These are phyloP conservation scores for Leersia perrieri DNA, from an alignment of 176 grass and related monocot genomes.

Conservation along the genomic window DNA sequence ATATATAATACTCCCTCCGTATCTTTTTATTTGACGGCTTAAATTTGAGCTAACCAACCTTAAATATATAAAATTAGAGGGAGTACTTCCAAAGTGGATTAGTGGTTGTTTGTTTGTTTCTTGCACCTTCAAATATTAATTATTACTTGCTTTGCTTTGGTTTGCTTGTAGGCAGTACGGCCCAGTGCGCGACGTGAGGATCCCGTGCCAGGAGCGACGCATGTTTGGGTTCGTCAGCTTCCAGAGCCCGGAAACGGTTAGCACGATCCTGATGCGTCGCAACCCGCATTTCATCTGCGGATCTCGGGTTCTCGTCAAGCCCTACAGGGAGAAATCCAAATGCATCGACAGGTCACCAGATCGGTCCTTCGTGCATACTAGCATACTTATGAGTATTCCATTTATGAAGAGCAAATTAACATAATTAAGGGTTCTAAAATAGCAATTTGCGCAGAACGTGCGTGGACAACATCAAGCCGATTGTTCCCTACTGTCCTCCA, in stretches of 20 bases:
- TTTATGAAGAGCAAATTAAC: no score
- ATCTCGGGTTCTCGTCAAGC: constrained; percentile 71
- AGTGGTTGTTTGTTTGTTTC: no score
- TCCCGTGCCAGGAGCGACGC: constrained; percentile 76
- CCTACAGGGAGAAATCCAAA: constrained; percentile 79
- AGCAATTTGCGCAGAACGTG: constrained; percentile 23
- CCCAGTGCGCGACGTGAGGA: constrained; percentile 69
- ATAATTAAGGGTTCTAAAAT: not conserved
- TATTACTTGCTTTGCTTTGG: not conserved
- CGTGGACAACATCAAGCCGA: constrained; percentile 35
- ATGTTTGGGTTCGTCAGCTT: constrained; percentile 99
- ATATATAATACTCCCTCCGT: no score
- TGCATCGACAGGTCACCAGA: constrained; percentile 49
- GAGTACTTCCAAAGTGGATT: no score
- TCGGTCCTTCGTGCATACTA: not conserved
- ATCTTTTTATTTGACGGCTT: no score
- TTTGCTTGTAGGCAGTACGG: constrained; percentile 58
- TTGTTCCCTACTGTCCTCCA: constrained; percentile 22
- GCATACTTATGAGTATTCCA: no score
- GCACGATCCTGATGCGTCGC: constrained; percentile 52
- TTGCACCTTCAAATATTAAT: not conserved
- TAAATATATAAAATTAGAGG: no score
- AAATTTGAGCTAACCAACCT: no score
- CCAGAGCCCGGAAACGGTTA: constrained; percentile 60
- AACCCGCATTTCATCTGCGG: constrained; percentile 82